Conservation (phyloP, 2,329 filamentous ascomycete genomes). For the Bisporella sp. region DNA sequence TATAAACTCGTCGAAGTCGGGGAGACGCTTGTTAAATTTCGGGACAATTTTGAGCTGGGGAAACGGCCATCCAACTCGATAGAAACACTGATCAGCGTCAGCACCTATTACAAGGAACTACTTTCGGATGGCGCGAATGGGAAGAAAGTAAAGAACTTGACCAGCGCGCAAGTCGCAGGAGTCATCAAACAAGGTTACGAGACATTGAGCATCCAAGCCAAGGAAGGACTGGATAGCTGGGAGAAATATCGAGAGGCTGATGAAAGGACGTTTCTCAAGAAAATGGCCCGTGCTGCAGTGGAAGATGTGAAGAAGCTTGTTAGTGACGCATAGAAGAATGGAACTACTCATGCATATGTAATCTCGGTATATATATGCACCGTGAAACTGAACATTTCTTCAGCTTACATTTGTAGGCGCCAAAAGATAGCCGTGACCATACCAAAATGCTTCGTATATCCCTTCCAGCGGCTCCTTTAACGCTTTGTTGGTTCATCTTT, state of each 20-base stretch:
- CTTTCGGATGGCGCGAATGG: slow-evolving; percentile 52
- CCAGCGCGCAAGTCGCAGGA: slow-evolving; percentile 74
- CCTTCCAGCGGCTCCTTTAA: too few relatives aligned
- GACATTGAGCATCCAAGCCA: slow-evolving; percentile 83
- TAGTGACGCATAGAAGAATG: slow-evolving; percentile 10
- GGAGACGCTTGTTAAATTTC: slow-evolving; percentile 74
- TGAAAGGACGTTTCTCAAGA: slow-evolving; percentile 78
- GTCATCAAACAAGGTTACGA: slow-evolving; percentile 97
- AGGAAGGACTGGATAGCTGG: slow-evolving; percentile 81
- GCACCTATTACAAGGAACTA: slow-evolving; percentile 79
- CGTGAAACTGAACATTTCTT: too few relatives aligned
- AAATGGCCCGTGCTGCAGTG: slow-evolving; percentile 74
- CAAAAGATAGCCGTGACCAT: too few relatives aligned
- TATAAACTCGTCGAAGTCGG: slow-evolving; percentile 96
- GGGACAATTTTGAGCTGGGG: slow-evolving; percentile 62
- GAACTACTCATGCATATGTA: not conserved
- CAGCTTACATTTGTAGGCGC: too few relatives aligned
- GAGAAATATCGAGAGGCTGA: slow-evolving; percentile 82
- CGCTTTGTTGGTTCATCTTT: too few relatives aligned
- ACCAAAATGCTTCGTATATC: too few relatives aligned
- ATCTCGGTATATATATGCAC: not conserved
- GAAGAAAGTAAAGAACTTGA: slow-evolving; percentile 59
- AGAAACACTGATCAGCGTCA: slow-evolving; percentile 75
- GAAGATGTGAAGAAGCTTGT: slow-evolving; percentile 48
- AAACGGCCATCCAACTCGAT: slow-evolving; percentile 63